Evolutionary conservation across 169 alveolate genomes (phyloP).

Genomic region (Cryptosporidium viatorum): DNA sequence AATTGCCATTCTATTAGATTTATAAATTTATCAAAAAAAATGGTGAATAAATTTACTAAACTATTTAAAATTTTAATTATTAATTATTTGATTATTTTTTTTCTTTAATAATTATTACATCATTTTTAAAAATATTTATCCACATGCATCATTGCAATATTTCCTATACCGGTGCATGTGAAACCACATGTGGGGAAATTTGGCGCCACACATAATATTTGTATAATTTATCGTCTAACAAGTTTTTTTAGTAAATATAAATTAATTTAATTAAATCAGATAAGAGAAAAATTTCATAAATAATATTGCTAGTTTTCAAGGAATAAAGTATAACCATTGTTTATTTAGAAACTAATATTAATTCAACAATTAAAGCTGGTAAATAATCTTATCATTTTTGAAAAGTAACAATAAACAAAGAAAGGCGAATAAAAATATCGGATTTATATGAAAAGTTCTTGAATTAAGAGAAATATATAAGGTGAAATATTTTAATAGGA

Average conservation of each 20-base stretch:
- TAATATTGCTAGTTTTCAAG: not conserved
- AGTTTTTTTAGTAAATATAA: too few species aligned
- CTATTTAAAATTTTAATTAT: too few species aligned
- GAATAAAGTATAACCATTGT: not conserved
- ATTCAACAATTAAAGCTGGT: not conserved
- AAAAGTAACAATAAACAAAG: not conserved
- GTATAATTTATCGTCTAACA: not conserved
- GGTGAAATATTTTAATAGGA: not conserved
- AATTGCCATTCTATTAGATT: too few species aligned
- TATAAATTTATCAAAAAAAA: too few species aligned
- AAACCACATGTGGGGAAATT: conserved; percentile 45
- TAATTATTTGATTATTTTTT: not conserved
- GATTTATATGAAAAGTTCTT: not conserved
- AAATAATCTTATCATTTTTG: not conserved
- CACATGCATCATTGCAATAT: conserved; percentile 74
- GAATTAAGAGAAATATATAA: not conserved
- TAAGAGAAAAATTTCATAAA: not conserved
- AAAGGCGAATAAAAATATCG: not conserved
- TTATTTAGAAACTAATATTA: not conserved
- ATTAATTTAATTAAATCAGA: not conserved
- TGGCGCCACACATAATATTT: conserved; percentile 32
- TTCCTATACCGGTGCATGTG: conserved; percentile 74
- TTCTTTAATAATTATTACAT: not conserved
- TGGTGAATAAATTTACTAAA: too few species aligned
- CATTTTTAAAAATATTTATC: not conserved